phyloP scores from a whole-genome alignment of 768 basidiomycete species.

The Flagelloscypha sp. region DNA sequence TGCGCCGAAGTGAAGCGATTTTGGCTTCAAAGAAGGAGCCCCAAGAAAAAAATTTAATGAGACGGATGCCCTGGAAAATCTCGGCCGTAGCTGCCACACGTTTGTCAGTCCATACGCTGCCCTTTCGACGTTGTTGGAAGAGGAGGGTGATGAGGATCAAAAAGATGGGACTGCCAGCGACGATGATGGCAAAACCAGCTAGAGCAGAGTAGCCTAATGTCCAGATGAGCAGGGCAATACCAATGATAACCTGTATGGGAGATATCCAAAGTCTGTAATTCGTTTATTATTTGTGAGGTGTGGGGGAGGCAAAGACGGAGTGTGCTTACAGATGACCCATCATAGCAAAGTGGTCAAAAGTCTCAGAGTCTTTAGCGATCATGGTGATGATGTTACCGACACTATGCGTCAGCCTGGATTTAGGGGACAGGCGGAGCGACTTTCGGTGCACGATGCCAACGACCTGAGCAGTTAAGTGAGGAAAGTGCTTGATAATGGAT shows the following conservation, averaged over 20 bases:
- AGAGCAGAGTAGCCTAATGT: conserved; percentile 65
- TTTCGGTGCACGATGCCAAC: conserved; percentile 42
- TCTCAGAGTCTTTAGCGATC: conserved; percentile 51
- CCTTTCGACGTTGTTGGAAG: conserved; percentile 44
- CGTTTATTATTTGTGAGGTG: conserved; percentile 1
- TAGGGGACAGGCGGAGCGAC: conserved; percentile 56
- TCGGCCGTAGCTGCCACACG: conserved; percentile 60
- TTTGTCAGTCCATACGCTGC: conserved; percentile 57
- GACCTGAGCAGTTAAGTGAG: conserved; percentile 13
- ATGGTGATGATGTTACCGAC: conserved; percentile 65
- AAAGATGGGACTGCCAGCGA: conserved; percentile 55
- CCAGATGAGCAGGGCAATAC: conserved; percentile 51
- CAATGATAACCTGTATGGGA: conserved; percentile 61
- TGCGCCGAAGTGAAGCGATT: conserved; percentile 29
- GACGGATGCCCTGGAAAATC: conserved; percentile 56
- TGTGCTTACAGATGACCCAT: conserved; percentile 20
- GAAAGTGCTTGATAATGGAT: not conserved
- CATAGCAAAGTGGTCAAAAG: conserved; percentile 29
- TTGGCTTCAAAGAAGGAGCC: conserved; percentile 40
- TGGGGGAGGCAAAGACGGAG: not conserved
- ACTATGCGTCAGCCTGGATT: conserved; percentile 47
- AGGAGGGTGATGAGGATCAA: conserved; percentile 42
- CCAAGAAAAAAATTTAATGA: conserved; percentile 60
- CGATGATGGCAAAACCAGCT: conserved; percentile 50
- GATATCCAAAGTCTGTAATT: conserved; percentile 42